A percentile compares a stretch with the other conserved stretches of the same genome.
Evolutionary conservation across 257 asterid species (phyloP).

Genomic region (Avicennia marina): DNA sequence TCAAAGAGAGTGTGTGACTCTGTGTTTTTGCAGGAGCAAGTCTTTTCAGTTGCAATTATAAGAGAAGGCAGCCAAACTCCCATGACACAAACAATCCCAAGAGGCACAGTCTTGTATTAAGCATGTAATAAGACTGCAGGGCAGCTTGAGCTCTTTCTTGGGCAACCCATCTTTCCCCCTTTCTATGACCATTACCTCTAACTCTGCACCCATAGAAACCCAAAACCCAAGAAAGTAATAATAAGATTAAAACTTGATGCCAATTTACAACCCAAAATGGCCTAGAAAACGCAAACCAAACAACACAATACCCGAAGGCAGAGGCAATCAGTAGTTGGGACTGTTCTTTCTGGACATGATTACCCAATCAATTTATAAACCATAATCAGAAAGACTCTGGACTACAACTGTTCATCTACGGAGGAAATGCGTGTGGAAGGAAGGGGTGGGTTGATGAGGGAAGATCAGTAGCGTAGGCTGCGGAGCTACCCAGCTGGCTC

Average conservation of each 20-base stretch:
- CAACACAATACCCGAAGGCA: conserved; percentile 11
- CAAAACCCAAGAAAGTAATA: conserved; percentile 21
- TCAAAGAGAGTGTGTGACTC: no score
- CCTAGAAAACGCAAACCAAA: background rate
- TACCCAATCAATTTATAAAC: conserved; percentile 38
- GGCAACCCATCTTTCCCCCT: conserved; percentile 43
- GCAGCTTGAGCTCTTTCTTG: conserved; percentile 41
- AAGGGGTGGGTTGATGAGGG: conserved; percentile 14
- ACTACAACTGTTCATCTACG: conserved; percentile 41
- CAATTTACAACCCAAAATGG: background rate
- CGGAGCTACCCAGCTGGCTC: conserved; percentile 51
- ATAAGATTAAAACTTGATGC: background rate
- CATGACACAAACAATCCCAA: conserved; percentile 51
- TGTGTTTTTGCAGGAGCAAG: no score
- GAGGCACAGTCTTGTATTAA: conserved; percentile 63
- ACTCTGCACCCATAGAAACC: conserved; percentile 51
- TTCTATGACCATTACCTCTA: conserved; percentile 32
- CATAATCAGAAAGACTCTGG: conserved; percentile 11
- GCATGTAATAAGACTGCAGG: conserved; percentile 28
- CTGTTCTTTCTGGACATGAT: conserved; percentile 39
- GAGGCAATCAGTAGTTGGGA: conserved; percentile 20
- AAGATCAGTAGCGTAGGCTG: no score
- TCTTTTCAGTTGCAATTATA: conserved; percentile 23
- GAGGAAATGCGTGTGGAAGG: conserved; percentile 19
- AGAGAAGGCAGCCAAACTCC: conserved; percentile 28